Conservation (phyloP, 2,329 filamentous ascomycete genomes). For the Talaromyces rugulosus region DNA sequence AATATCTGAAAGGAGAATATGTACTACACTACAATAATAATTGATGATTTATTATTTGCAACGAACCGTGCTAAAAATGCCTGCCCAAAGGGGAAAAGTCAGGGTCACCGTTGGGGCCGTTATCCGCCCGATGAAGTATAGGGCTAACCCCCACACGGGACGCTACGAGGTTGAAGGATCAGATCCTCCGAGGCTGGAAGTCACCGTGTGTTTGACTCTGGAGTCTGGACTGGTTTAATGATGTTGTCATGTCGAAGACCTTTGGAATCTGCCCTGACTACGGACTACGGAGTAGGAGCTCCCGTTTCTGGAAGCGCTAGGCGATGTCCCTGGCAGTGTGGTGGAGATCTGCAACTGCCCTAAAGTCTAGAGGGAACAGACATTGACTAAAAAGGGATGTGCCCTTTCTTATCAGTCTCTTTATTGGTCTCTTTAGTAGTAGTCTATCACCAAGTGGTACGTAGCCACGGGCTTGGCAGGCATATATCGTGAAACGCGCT, state of each 20-base stretch:
- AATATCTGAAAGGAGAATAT: background rate
- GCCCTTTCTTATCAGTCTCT: background rate
- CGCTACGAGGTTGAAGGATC: background rate
- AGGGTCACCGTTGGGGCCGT: background rate
- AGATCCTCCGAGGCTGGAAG: background rate
- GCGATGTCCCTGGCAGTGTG: background rate
- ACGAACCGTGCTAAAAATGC: background rate
- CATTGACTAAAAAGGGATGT: background rate
- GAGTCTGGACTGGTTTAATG: no score
- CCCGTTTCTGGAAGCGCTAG: background rate
- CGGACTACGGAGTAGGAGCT: background rate
- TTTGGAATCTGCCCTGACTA: background rate
- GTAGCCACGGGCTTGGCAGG: background rate
- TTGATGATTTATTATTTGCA: background rate
- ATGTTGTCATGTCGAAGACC: background rate
- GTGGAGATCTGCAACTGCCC: background rate
- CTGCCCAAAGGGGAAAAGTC: background rate
- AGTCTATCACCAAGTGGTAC: background rate
- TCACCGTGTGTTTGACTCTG: no score
- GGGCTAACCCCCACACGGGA: background rate
- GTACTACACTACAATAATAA: background rate
- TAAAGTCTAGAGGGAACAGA: background rate
- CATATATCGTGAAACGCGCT: background rate
- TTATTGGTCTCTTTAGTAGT: background rate
- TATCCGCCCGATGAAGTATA: background rate